Conservation (phyloP, 1,284 basidiomycete species). For the Heliocybe sulcata region DNA sequence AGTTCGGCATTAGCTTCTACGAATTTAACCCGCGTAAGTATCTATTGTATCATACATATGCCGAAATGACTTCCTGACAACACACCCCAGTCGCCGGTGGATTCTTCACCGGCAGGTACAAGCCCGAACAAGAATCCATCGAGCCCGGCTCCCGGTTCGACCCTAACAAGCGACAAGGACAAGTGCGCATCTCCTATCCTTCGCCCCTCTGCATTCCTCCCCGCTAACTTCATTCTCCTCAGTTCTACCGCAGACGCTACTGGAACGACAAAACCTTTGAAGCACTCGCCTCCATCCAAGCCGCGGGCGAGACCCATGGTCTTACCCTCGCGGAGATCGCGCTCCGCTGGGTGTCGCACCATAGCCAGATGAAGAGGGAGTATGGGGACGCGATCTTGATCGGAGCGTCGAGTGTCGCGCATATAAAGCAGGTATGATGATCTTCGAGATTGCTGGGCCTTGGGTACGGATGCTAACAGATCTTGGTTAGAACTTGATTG, state of each 20-base stretch:
- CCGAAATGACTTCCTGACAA: neutral
- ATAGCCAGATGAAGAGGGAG: slow-evolving; percentile 39
- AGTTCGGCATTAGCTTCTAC: slow-evolving; percentile 55
- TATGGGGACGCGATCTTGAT: slow-evolving; percentile 43
- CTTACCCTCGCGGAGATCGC: slow-evolving; percentile 42
- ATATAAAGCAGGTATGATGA: slow-evolving; percentile 35
- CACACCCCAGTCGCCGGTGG: slow-evolving; percentile 25
- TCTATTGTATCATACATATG: neutral
- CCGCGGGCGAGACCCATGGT: slow-evolving; percentile 30
- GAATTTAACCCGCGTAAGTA: slow-evolving; percentile 42
- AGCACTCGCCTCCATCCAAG: slow-evolving; percentile 31
- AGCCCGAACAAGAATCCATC: slow-evolving; percentile 18
- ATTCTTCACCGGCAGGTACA: slow-evolving; percentile 29
- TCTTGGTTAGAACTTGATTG: slow-evolving; percentile 35
- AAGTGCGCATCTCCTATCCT: neutral
- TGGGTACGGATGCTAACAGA: neutral
- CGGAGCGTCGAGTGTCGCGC: slow-evolving; percentile 40
- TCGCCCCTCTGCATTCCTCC: neutral
- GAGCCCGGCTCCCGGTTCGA: slow-evolving; percentile 33
- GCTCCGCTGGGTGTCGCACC: slow-evolving; percentile 46
- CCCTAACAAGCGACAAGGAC: slow-evolving; percentile 10
- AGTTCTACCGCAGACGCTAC: slow-evolving; percentile 18
- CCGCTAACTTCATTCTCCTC: neutral
- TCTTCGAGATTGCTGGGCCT: neutral
- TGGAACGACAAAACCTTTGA: slow-evolving; percentile 45